A percentile compares a stretch with the other conserved stretches of the same genome.
Conservation (phyloP, 305 asterid genomes). For the Stenogyne calaminthoides region DNA sequence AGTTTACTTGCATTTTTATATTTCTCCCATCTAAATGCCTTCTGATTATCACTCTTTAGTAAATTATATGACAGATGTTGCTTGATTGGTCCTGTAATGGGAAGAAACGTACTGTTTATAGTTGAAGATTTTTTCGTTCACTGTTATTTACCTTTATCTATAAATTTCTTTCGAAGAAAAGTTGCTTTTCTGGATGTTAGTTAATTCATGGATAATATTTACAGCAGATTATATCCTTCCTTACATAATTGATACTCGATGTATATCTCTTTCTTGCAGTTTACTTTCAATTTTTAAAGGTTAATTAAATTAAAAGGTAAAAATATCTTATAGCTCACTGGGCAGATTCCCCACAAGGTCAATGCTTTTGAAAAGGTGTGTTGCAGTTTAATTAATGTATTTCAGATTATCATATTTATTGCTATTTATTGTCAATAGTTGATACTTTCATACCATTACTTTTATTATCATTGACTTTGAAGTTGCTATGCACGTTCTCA, state of each 20-base stretch:
- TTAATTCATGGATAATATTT: neutral
- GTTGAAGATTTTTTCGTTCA: neutral
- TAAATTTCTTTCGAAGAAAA: neutral
- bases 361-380: conserved; percentile 15
- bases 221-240: neutral
- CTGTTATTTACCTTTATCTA: neutral
- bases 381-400: conserved; percentile 8
- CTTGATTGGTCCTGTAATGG: neutral
- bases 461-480: conserved; percentile 31
- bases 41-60: neutral
- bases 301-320: neutral
- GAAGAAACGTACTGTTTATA: neutral
- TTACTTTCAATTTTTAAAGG: conserved; percentile 3
- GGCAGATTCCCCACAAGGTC: conserved; percentile 11
- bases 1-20: neutral
- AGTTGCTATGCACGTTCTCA: conserved; percentile 30
- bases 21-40: neutral
- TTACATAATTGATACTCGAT: conserved; percentile 27
- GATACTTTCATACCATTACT: neutral
- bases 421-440: conserved; percentile 20
- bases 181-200: neutral
- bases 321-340: neutral
- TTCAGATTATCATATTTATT: conserved; percentile 2
- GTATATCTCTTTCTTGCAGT: conserved; percentile 21
- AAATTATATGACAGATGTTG: neutral